These are phyloP conservation scores for Carallia pectinifolia DNA, from an alignment of 345 rosid genomes.

Conservation along the genomic window DNA sequence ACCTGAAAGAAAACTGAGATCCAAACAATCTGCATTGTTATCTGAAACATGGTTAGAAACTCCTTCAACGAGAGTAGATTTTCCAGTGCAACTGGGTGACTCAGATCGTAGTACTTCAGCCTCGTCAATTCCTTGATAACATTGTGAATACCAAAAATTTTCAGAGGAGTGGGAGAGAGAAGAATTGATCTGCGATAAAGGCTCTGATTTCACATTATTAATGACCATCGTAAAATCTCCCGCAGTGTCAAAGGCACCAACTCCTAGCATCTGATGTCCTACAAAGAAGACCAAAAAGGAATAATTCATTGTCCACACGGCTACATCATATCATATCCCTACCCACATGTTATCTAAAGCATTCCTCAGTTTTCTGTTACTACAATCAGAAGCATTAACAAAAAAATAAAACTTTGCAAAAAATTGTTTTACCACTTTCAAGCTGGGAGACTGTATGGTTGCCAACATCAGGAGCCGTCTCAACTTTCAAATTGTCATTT, in stretches of 20 bases:
- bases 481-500: slow-evolving; percentile 2
- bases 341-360: not conserved
- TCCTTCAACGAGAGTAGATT: slow-evolving; percentile 43
- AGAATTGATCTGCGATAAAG: slow-evolving; percentile 29
- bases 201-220: slow-evolving; percentile 24
- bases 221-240: slow-evolving; percentile 5
- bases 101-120: slow-evolving; percentile 39
- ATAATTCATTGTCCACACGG: slow-evolving; percentile 8
- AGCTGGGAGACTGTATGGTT: not conserved
- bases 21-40: slow-evolving; percentile 24
- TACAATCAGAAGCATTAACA: not conserved
- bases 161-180: slow-evolving; percentile 40
- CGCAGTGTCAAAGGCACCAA: not conserved
- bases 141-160: slow-evolving; percentile 39
- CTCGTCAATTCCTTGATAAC: slow-evolving; percentile 28
- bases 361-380: not conserved
- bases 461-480: slow-evolving; percentile 7
- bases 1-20: slow-evolving; percentile 18
- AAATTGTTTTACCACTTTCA: slow-evolving; percentile 16
- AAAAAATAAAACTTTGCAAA: not conserved
- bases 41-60: slow-evolving; percentile 27
- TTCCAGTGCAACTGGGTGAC: slow-evolving; percentile 43
- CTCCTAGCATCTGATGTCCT: slow-evolving; percentile 42
- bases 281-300: slow-evolving; percentile 17
- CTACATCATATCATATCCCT: not conserved